Percentiles rank a stretch among this genome's conserved stretches.
These are phyloP conservation scores for Ilex asprella DNA, from an alignment of 257 asterid species.

Conservation along the genomic window DNA sequence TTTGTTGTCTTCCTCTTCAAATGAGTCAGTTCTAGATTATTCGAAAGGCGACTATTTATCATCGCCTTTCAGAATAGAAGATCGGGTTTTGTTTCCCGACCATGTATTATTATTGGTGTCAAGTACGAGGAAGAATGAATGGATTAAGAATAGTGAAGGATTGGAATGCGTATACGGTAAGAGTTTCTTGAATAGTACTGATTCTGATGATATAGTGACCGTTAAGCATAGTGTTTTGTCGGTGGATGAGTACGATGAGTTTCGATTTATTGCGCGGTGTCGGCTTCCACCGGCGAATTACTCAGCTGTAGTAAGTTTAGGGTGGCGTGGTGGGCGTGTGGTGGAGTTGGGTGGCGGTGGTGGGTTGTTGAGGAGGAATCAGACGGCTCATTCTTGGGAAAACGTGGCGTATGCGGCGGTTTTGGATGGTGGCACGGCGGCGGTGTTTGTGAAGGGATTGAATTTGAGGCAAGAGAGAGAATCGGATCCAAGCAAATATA, in stretches of 20 bases:
- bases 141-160: constrained; percentile 17
- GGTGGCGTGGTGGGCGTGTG: constrained; percentile 22
- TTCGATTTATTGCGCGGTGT: constrained; percentile 60
- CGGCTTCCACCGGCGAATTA: constrained; percentile 54
- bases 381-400: constrained; percentile 54
- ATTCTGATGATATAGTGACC: constrained; percentile 13
- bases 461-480: constrained; percentile 61
- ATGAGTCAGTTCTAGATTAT: constrained; percentile 37
- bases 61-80: constrained; percentile 41
- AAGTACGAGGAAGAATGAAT: constrained; percentile 20
- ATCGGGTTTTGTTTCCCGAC: constrained; percentile 74
- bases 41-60: constrained; percentile 8
- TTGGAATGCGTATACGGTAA: constrained; percentile 55
- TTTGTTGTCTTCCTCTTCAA: constrained; percentile 42
- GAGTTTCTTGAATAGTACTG: constrained; percentile 5
- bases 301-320: constrained; percentile 42
- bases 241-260: constrained; percentile 62
- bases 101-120: constrained; percentile 57
- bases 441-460: constrained; percentile 90
- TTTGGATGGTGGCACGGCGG: constrained; percentile 56
- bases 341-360: constrained; percentile 7
- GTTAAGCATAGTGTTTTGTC: constrained; percentile 40
- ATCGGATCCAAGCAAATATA: constrained; percentile 60
- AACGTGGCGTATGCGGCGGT: constrained; percentile 62
- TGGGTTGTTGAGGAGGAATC: constrained; percentile 23